Percentiles rank a stretch among this genome's conserved stretches.
Evolutionary conservation across 129 eudicot species (phyloP).

Genomic region (Flaveria ramosissima): DNA sequence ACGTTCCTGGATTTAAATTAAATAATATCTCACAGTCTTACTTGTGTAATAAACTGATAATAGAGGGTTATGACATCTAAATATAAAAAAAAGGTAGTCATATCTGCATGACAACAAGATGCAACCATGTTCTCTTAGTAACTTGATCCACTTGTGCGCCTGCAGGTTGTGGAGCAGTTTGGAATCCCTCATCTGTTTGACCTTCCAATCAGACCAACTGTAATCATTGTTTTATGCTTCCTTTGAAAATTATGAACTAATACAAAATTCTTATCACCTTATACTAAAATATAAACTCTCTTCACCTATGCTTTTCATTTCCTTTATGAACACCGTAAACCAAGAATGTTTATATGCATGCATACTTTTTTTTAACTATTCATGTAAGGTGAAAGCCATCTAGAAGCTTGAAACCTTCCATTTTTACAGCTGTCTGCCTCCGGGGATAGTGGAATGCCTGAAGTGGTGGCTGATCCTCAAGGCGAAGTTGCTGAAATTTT

Average conservation of each 20-base stretch:
- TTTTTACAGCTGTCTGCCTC: slow-evolving; percentile 85
- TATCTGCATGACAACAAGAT: not conserved
- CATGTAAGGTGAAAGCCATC: not conserved
- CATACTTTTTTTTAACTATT: not conserved
- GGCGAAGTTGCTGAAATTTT: slow-evolving; percentile 86
- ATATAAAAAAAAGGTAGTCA: too few species aligned
- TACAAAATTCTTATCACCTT: not conserved
- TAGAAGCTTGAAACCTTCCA: slow-evolving; percentile 3
- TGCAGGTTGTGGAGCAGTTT: slow-evolving; percentile 98
- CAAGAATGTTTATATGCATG: not conserved
- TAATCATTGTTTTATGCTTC: slow-evolving; percentile 36
- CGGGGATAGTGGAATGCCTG: slow-evolving; percentile 97
- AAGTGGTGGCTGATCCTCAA: slow-evolving; percentile 93
- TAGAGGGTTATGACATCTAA: not conserved
- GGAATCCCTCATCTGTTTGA: slow-evolving; percentile 97
- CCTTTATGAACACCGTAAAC: not conserved
- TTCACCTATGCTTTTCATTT: not conserved
- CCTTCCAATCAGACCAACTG: slow-evolving; percentile 95
- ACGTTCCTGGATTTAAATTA: not conserved
- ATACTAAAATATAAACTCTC: not conserved
- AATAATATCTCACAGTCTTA: not conserved
- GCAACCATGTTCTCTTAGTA: not conserved
- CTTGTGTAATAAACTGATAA: not conserved
- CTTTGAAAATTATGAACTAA: not conserved
- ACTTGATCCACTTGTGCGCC: slow-evolving; percentile 15